These are phyloP conservation scores for Fusarium devonianum DNA, from an alignment of 2,329 filamentous ascomycete species.

Conservation along the genomic window DNA sequence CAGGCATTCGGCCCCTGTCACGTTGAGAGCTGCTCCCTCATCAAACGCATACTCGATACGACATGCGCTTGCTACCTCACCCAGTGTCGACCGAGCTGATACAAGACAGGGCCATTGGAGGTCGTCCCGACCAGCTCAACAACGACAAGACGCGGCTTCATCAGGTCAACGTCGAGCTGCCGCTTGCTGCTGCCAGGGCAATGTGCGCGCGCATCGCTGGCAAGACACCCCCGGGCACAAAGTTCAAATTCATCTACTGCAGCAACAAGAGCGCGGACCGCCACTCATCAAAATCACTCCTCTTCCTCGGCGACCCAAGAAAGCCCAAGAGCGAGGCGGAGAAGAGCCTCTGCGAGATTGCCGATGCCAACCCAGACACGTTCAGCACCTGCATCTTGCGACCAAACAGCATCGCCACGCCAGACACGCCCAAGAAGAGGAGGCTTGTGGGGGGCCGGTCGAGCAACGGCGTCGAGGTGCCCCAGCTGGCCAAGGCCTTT, in stretches of 20 bases:
- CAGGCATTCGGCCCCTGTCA: too few relatives aligned
- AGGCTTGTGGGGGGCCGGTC: constrained; percentile 43
- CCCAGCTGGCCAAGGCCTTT: constrained; percentile 48
- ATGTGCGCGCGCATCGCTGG: constrained; percentile 51
- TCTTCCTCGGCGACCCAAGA: constrained; percentile 48
- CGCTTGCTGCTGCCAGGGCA: constrained; percentile 64
- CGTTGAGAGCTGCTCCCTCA: too few relatives aligned
- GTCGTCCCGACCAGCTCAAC: constrained; percentile 55
- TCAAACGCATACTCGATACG: too few relatives aligned
- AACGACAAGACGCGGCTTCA: constrained; percentile 52
- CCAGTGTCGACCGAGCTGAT: constrained; percentile 1
- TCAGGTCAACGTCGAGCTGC: constrained; percentile 66
- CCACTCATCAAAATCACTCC: constrained; percentile 46
- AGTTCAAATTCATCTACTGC: constrained; percentile 54
- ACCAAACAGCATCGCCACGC: constrained; percentile 45
- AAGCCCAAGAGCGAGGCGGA: constrained; percentile 51
- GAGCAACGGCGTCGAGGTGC: constrained; percentile 44
- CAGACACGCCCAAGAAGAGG: constrained; percentile 39
- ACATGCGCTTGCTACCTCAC: too few relatives aligned
- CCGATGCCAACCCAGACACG: constrained; percentile 42
- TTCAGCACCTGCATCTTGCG: constrained; percentile 50
- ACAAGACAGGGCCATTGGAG: constrained; percentile 49
- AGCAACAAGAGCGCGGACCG: constrained; percentile 48
- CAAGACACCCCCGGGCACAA: constrained; percentile 41
- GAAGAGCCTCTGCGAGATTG: constrained; percentile 49